Evolutionary conservation across 2,329 filamentous ascomycete species (phyloP).

Genomic region (Trichoderma sp.): DNA sequence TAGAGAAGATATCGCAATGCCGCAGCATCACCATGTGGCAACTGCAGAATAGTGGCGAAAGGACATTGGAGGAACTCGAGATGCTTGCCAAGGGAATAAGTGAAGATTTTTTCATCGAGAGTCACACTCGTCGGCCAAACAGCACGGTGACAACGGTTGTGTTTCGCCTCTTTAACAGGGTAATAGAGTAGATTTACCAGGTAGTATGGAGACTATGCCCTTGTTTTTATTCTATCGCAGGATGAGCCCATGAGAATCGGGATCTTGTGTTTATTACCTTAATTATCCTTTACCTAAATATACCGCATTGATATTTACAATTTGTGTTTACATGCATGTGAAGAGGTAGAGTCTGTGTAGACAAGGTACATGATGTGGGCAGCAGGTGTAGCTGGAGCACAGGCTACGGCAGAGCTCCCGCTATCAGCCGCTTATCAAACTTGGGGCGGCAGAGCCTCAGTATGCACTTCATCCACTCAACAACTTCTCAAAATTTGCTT

Average conservation of each 20-base stretch:
- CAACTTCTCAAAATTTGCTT: not conserved
- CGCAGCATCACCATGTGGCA: slow-evolving; percentile 13
- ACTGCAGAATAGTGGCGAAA: not conserved
- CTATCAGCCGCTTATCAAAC: not conserved
- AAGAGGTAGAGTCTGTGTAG: not conserved
- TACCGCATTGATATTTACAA: not conserved
- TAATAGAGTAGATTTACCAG: not conserved
- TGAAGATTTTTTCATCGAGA: not conserved
- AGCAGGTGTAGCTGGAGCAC: not conserved
- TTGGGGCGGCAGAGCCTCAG: not conserved
- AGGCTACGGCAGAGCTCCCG: not conserved
- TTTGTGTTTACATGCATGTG: not conserved
- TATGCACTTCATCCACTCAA: not conserved
- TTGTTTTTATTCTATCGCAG: too few species aligned
- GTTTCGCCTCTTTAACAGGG: not conserved
- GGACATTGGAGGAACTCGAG: not conserved
- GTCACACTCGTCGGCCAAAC: not conserved
- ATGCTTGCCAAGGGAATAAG: not conserved
- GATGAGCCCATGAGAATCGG: too few species aligned
- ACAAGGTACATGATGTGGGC: not conserved
- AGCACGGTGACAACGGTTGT: not conserved
- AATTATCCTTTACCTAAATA: too few species aligned
- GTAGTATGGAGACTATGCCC: not conserved
- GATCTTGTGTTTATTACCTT: too few species aligned
- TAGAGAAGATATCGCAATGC: not conserved